These are phyloP conservation scores for Penicillium janthinellum DNA, from an alignment of 2,329 filamentous ascomycete genomes.

Conservation along the genomic window DNA sequence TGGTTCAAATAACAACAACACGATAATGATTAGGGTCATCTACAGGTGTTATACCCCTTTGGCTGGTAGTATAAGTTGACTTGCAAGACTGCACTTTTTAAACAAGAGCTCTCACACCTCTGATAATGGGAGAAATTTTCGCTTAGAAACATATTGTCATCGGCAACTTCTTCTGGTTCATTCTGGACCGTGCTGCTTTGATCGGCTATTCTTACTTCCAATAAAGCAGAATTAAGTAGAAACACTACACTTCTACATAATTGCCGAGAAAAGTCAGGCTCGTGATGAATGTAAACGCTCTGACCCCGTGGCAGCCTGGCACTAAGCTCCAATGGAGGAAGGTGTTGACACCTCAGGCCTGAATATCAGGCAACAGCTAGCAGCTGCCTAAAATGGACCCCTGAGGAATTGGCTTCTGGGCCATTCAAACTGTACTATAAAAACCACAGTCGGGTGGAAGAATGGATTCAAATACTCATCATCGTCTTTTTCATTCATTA, in stretches of 20 bases:
- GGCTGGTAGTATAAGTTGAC: no score
- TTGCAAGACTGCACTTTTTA: not conserved
- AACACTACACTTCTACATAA: not conserved
- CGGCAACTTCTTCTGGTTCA: not conserved
- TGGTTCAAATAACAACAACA: not conserved
- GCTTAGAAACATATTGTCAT: not conserved
- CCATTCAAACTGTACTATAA: not conserved
- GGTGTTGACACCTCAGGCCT: not conserved
- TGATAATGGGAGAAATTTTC: not conserved
- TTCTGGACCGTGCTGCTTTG: not conserved
- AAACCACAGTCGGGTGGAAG: not conserved
- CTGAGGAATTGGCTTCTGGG: not conserved
- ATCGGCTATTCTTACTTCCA: not conserved
- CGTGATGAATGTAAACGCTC: not conserved
- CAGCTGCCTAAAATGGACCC: slow-evolving; percentile 3
- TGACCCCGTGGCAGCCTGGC: not conserved
- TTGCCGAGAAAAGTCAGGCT: not conserved
- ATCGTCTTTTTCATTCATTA: not conserved
- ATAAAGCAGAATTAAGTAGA: no score
- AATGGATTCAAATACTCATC: not conserved
- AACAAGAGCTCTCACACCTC: not conserved
- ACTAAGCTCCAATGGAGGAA: not conserved
- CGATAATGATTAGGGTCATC: not conserved
- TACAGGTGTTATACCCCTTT: not conserved
- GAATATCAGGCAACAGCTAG: slow-evolving; percentile 2